Evolutionary conservation across 2,329 filamentous ascomycete genomes (phyloP), one percentile per base, ranked within the genome.

Genomic region (Stagonosporopsis vannaccii): DNA sequence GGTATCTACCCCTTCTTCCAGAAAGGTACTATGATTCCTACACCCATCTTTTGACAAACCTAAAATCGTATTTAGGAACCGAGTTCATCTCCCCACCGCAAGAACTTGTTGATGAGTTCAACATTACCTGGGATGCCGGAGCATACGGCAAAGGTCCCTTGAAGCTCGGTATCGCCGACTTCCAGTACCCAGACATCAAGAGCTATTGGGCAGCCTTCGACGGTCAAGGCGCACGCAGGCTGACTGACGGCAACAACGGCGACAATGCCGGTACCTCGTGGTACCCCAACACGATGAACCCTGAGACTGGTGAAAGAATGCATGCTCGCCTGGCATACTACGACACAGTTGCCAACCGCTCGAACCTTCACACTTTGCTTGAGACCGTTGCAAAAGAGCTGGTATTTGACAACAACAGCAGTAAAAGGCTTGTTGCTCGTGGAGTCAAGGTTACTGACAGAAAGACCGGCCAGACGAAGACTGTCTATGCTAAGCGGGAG

Each of bases 401-500:
- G 6, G 56, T 73, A 4, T 67, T 71, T 35, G 60, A 67, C n/a
- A 40, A 20, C 8, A 42, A 57, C 43, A 52, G 44, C 13, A 47
- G 57, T 47, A 61, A 65, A 30, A 62, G 58, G 26, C 59, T 68
- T 15, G 61, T 56, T 20, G 67, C 66, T 2, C 61, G 49, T 25
- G 70, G 71, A 13, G 70, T 74, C 25, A 66, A 64, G 39, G 46
- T 70, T n/a, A 65, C 59, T 9, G 45, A 63, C 36, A 63, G 59
- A n/a, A 56, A 59, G 25, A 66, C 58, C 5, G 56, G 55, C n/a
- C 43, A 42, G 7, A 60, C 60, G 6, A 60, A 43, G 17, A 66
- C 56, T 8, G 61, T 67, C 1, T 67, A 68, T 42, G 71, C 69
- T 4, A 69, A 60, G 37, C 67, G 69, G 28, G 87, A 89, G 62